Evolutionary conservation across 2,329 filamentous ascomycete species (phyloP), one percentile per base, ranked within the genome.

Genomic region (Achaetomium macrosporum): DNA sequence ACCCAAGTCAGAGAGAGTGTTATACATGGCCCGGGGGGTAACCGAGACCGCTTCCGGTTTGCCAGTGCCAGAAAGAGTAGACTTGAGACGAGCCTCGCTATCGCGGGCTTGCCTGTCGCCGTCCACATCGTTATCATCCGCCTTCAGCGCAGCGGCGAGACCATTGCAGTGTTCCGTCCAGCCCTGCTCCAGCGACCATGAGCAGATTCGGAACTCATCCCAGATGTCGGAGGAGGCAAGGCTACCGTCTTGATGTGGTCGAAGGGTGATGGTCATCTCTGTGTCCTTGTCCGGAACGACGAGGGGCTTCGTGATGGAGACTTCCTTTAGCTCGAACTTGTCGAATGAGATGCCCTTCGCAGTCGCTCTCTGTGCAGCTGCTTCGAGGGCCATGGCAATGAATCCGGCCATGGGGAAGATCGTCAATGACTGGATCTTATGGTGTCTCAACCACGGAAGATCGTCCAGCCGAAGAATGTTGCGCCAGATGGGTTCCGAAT

Each of bases 141-240:
- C 58, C 9, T 63, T 57, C 42, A 66, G 65, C 3, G 76, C 69
- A 6, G 70, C 65, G 10, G 82, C 69, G 2, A 78, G 66, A n/a
- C 78, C 78, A 46, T 73, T 70, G 62, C 79, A 83, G 60, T 84
- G 76, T 59, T 83, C 77, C 0, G 74, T 74, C 81, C 81, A 84
- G 11, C 76, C 75, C 39, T 76, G 70, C 12, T 65, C 70, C 13
- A 71, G 69, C 0, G 73, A 73, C 73, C 73, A 81, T 0, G 79
- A 81, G 42, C 72, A 77, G 25, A 84, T 76, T 1, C 71, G 66
- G 65, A 84, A 83, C 60, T 80, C 77, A 45, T 78, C 71, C 77
- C 78, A 81, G 2, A 66, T 62, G 31, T 75, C 73, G 0, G 73
- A 74, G 15, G 67, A 69, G 1, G 65, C 70, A 35, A 35, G 33